A percentile compares a stretch with the other conserved stretches of the same genome.
These are phyloP conservation scores for Pseudocercospora fijiensis DNA, from an alignment of 2,329 filamentous ascomycete species.

Conservation along the genomic window DNA sequence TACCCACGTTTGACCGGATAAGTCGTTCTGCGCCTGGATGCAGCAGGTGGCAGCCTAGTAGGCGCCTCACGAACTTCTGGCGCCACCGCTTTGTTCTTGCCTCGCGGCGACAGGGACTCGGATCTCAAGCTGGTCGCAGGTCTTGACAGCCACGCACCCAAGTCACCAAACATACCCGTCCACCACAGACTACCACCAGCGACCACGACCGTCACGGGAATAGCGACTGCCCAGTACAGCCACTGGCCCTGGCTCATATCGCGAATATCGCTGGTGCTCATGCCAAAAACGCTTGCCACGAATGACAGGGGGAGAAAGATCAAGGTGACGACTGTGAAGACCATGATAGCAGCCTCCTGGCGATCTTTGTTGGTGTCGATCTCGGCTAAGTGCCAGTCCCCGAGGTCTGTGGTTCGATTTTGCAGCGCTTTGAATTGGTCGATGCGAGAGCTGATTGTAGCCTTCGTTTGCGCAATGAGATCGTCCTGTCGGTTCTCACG, in stretches of 20 bases:
- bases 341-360: slow-evolving; percentile 28
- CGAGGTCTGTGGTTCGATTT: slow-evolving; percentile 13
- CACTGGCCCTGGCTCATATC: slow-evolving; percentile 15
- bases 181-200: slow-evolving; percentile 18
- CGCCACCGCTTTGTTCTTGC: not conserved
- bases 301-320: slow-evolving; percentile 47
- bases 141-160: slow-evolving; percentile 7
- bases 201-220: not conserved
- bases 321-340: slow-evolving; percentile 47
- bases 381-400: slow-evolving; percentile 15
- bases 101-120: not conserved
- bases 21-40: not conserved
- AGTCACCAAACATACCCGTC: slow-evolving; percentile 13
- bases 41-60: not conserved
- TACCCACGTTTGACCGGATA: not conserved
- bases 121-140: not conserved
- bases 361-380: slow-evolving; percentile 20
- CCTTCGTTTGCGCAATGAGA: slow-evolving; percentile 12
- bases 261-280: slow-evolving; percentile 40
- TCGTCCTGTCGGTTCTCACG: slow-evolving; percentile 9
- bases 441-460: slow-evolving; percentile 12
- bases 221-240: slow-evolving; percentile 15
- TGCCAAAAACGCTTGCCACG: slow-evolving; percentile 45
- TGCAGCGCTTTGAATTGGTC: slow-evolving; percentile 16
- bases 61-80: not conserved